phyloP scores from a whole-genome alignment of 306 rosid species.

The Cucumis melo region DNA sequence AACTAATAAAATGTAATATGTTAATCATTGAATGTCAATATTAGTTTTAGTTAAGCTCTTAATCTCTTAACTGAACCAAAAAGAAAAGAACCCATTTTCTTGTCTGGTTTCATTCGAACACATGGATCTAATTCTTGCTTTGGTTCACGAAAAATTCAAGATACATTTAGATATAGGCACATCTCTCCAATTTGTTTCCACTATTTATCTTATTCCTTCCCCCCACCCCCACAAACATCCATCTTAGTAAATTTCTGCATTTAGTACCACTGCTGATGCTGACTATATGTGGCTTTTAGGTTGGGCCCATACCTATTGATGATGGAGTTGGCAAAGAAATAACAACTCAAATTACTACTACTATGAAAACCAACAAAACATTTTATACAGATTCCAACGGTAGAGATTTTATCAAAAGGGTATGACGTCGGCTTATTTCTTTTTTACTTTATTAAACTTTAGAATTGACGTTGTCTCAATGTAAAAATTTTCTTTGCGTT shows the following conservation, averaged over 20 bases:
- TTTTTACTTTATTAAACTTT: not conserved
- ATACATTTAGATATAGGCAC: not conserved
- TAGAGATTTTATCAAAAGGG: slow-evolving; percentile 82
- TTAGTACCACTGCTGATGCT: not conserved
- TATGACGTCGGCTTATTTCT: slow-evolving; percentile 12
- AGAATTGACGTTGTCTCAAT: not conserved
- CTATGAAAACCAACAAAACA: slow-evolving; percentile 50
- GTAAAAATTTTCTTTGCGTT: not conserved
- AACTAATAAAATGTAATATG: too few species aligned
- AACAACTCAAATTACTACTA: slow-evolving; percentile 45
- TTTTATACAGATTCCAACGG: slow-evolving; percentile 92
- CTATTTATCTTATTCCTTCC: not conserved
- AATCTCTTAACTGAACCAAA: not conserved
- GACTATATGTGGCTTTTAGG: slow-evolving; percentile 28
- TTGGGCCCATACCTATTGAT: slow-evolving; percentile 82
- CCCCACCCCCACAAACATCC: not conserved
- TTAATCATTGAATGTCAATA: not conserved
- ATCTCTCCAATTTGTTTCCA: not conserved
- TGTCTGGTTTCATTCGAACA: not conserved
- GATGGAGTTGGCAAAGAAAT: slow-evolving; percentile 83
- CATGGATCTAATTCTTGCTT: not conserved
- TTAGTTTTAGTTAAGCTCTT: not conserved
- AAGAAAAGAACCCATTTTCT: not conserved
- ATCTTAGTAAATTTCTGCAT: not conserved
- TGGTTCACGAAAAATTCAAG: not conserved